A percentile compares a stretch with the other conserved stretches of the same genome.
Evolutionary conservation across 139 green algal genomes (phyloP).

Genomic region (Asterochloris erici): DNA sequence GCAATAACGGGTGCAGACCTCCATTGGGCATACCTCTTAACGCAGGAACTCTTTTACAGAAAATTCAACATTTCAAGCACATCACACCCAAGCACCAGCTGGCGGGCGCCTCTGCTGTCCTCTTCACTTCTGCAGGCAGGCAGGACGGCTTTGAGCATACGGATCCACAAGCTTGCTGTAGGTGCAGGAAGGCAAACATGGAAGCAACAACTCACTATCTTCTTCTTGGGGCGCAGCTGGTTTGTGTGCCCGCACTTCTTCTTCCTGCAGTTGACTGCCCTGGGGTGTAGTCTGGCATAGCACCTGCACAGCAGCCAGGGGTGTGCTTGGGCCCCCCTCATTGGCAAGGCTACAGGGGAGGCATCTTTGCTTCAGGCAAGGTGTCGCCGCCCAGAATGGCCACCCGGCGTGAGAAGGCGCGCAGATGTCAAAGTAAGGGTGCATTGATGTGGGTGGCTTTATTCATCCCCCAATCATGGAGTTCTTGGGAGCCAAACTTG

Average conservation of each 20-base stretch:
- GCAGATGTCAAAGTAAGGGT: too few relatives aligned
- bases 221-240: constrained; percentile 92
- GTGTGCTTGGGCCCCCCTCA: too few relatives aligned
- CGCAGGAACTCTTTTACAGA: background rate
- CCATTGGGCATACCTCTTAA: background rate
- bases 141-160: background rate
- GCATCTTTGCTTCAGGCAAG: background rate
- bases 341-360: background rate
- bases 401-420: too few relatives aligned
- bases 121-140: background rate
- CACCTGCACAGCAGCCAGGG: constrained; percentile 56
- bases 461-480: constrained; percentile 37
- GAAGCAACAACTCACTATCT: constrained; percentile 37
- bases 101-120: background rate
- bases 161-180: background rate
- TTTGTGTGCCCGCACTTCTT: constrained; percentile 91
- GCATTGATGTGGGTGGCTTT: constrained; percentile 34
- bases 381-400: too few relatives aligned
- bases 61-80: background rate
- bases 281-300: constrained; percentile 97
- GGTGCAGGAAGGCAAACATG: constrained; percentile 34
- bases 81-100: background rate
- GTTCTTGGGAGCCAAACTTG: constrained; percentile 35
- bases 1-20: too few relatives aligned
- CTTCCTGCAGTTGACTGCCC: constrained; percentile 95